A percentile compares a stretch with the other conserved stretches of the same genome.
Evolutionary conservation across 495 filamentous ascomycete species (phyloP).

Genomic region (Penicillium taxi): DNA sequence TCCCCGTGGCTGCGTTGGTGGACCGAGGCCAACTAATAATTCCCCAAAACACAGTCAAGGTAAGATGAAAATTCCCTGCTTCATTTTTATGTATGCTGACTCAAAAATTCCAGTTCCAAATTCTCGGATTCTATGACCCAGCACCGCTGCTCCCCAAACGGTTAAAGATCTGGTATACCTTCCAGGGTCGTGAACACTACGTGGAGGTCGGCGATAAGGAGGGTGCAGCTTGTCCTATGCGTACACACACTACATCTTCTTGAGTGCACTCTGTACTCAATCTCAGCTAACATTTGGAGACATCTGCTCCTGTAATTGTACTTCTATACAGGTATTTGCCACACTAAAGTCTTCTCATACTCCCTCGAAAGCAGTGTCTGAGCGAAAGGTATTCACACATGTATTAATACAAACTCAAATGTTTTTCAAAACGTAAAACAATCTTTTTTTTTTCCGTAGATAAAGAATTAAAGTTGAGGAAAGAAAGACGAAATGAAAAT

Average conservation of each 20-base stretch:
- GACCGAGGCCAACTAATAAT: conserved; percentile 43
- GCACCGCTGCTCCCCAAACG: conserved; percentile 45
- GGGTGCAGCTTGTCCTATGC: conserved; percentile 34
- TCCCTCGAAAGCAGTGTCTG: not conserved
- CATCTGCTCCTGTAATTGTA: conserved; percentile 10
- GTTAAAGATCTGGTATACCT: conserved; percentile 47
- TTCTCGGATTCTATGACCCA: conserved; percentile 52
- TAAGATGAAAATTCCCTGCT: conserved; percentile 10
- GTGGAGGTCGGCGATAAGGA: conserved; percentile 41
- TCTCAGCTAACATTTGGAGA: not conserved
- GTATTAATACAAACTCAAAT: not conserved
- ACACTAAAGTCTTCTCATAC: conserved; percentile 1
- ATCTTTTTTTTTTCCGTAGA: not conserved
- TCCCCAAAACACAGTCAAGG: conserved; percentile 33
- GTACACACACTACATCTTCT: conserved; percentile 20
- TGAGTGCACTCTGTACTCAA: conserved; percentile 4
- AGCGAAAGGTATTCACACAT: not conserved
- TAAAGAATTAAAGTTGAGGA: too few relatives aligned
- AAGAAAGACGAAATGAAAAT: too few relatives aligned
- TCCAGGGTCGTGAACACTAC: conserved; percentile 37
- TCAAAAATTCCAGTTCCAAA: conserved; percentile 31
- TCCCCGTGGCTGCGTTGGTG: conserved; percentile 41
- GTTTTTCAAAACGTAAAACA: too few relatives aligned
- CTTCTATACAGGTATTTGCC: conserved; percentile 4
- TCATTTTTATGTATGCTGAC: conserved; percentile 8